Evolutionary conservation across 495 filamentous ascomycete species (phyloP).

Genomic region (Lindgomyces ingoldianus): DNA sequence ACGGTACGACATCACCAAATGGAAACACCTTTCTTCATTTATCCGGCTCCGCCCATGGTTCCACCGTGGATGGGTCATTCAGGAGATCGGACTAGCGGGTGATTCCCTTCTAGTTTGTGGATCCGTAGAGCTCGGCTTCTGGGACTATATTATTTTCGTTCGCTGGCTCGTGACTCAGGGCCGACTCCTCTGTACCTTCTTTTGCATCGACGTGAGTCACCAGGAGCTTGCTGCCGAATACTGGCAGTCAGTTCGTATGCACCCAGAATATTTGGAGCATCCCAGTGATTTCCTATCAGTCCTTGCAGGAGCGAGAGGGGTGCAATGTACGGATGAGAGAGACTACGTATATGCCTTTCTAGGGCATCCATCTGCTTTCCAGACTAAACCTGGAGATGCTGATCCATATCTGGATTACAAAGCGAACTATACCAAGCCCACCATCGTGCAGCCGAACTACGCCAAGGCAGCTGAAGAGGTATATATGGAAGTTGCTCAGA

Average conservation of each 20-base stretch:
- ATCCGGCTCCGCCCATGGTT: conserved; percentile 10
- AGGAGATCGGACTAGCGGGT: conserved; percentile 6
- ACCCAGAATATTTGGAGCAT: neutral
- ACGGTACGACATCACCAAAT: neutral
- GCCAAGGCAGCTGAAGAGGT: too few species aligned
- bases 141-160: neutral
- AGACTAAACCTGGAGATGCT: neutral
- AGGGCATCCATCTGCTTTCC: conserved; percentile 1
- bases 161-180: too few species aligned
- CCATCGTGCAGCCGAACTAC: too few species aligned
- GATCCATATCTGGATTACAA: too few species aligned
- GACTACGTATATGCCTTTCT: conserved; percentile 10
- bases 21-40: too few species aligned
- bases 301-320: neutral
- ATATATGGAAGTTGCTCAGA: too few species aligned
- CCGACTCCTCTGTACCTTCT: too few species aligned
- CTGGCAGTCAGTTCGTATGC: too few species aligned
- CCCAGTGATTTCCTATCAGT: neutral
- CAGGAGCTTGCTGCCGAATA: too few species aligned
- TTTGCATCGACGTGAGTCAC: too few species aligned
- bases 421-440: too few species aligned
- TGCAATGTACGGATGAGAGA: neutral
- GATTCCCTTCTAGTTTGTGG: too few species aligned
- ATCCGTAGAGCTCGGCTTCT: neutral
- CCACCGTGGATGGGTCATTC: neutral